phyloP scores from a whole-genome alignment of 2,329 filamentous ascomycete species.

The Hymenoscyphus scutula region DNA sequence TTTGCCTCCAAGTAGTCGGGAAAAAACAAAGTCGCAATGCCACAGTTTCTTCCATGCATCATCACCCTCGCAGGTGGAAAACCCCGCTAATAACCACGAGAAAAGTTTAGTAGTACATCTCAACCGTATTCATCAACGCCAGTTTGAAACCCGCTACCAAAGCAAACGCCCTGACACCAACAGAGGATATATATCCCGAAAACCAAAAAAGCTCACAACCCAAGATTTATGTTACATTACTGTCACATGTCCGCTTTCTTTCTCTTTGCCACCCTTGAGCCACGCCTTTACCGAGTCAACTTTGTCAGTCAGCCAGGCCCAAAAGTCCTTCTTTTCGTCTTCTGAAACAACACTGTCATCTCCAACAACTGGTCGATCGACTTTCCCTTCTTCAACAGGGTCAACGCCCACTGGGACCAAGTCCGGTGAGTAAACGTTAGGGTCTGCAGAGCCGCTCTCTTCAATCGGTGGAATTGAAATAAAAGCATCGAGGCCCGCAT shows the following conservation, averaged over 20 bases:
- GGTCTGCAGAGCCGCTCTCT: constrained; percentile 30
- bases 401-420: constrained; percentile 32
- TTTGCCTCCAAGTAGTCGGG: not conserved
- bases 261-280: constrained; percentile 14
- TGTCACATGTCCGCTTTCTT: not conserved
- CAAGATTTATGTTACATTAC: not conserved
- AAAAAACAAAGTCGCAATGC: not conserved
- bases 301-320: constrained; percentile 52
- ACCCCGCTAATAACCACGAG: not conserved
- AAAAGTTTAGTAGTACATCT: constrained; percentile 4
- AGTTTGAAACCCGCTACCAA: not conserved
- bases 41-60: not conserved
- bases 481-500: constrained; percentile 19
- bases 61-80: not conserved
- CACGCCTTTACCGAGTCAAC: constrained; percentile 41
- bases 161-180: constrained; percentile 5
- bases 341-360: constrained; percentile 28
- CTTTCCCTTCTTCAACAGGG: constrained; percentile 23
- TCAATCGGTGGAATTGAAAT: constrained; percentile 35
- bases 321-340: constrained; percentile 41
- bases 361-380: constrained; percentile 26
- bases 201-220: not conserved
- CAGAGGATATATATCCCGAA: not conserved
- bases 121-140: not conserved
- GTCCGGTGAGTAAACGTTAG: constrained; percentile 26